Conservation (phyloP, 176 grass and related monocot species). For the Chloris gayana region DNA sequence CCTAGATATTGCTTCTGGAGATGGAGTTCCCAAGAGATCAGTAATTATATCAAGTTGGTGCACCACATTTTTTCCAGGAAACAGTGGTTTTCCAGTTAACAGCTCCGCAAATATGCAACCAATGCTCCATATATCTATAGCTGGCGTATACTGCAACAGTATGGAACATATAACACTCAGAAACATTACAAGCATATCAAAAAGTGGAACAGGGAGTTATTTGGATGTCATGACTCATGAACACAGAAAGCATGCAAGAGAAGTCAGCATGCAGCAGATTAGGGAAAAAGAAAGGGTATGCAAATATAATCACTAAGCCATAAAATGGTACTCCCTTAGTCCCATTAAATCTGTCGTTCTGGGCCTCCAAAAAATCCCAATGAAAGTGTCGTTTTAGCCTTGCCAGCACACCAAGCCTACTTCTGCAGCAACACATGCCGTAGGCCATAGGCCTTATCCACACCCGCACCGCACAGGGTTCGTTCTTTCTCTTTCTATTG, state of each 20-base stretch:
- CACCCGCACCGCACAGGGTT: too few relatives aligned
- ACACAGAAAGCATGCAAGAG: background rate
- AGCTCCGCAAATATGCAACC: constrained; percentile 84
- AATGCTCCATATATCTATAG: constrained; percentile 91
- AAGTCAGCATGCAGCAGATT: background rate
- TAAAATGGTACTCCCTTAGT: too few relatives aligned
- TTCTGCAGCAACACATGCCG: too few relatives aligned
- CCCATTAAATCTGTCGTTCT: too few relatives aligned
- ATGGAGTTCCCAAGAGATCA: constrained; percentile 72
- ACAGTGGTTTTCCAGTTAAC: constrained; percentile 72
- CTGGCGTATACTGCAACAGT: constrained; percentile 73
- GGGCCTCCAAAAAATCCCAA: too few relatives aligned
- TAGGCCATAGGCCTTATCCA: too few relatives aligned
- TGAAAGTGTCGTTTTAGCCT: too few relatives aligned
- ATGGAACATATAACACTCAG: constrained; percentile 9
- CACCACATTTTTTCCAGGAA: constrained; percentile 83
- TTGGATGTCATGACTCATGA: background rate
- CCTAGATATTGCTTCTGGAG: constrained; percentile 66
- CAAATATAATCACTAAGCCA: background rate
- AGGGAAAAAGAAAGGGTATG: background rate
- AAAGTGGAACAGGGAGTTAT: background rate
- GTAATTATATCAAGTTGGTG: constrained; percentile 80
- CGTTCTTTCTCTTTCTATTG: too few relatives aligned
- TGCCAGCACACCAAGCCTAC: too few relatives aligned
- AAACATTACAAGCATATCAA: background rate